Percentiles rank a stretch among this genome's conserved stretches.
phyloP scores from a whole-genome alignment of 2,329 filamentous ascomycete genomes.

The Sporothrix brasiliensis region DNA sequence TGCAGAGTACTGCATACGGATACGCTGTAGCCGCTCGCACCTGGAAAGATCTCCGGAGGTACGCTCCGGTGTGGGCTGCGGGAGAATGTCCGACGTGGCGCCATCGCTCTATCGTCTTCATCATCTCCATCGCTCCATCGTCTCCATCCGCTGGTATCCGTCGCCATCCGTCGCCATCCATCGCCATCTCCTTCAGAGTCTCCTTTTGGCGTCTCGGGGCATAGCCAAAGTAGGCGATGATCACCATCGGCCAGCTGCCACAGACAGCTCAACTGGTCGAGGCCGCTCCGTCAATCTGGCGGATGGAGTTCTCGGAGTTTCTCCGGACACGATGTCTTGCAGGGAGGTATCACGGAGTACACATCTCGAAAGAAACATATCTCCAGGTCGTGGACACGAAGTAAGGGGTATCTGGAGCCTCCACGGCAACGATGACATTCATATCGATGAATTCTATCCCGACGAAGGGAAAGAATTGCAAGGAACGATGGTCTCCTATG shows the following conservation, averaged over 20 bases:
- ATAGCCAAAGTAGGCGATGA: constrained; percentile 10
- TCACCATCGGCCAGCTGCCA: background rate
- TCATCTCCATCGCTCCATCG: too few relatives aligned
- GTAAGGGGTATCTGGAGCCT: too few relatives aligned
- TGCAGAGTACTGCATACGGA: too few relatives aligned
- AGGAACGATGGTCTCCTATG: too few relatives aligned
- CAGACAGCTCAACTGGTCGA: background rate
- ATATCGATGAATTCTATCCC: too few relatives aligned
- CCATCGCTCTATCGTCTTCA: background rate
- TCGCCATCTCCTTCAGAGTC: background rate
- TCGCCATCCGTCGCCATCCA: constrained; percentile 1
- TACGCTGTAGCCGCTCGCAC: background rate
- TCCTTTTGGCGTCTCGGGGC: constrained; percentile 1
- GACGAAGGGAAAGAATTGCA: too few relatives aligned
- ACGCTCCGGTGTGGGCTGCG: background rate
- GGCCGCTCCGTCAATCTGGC: background rate
- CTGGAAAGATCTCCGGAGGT: background rate
- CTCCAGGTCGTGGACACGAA: too few relatives aligned
- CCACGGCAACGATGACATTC: too few relatives aligned
- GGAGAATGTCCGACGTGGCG: background rate
- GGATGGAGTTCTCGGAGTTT: background rate
- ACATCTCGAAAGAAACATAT: too few relatives aligned
- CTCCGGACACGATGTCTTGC: background rate
- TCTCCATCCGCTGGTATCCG: background rate
- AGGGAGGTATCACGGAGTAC: background rate